Evolutionary conservation across 441 rosid genomes (phyloP).

Genomic region (Populus hybrid): DNA sequence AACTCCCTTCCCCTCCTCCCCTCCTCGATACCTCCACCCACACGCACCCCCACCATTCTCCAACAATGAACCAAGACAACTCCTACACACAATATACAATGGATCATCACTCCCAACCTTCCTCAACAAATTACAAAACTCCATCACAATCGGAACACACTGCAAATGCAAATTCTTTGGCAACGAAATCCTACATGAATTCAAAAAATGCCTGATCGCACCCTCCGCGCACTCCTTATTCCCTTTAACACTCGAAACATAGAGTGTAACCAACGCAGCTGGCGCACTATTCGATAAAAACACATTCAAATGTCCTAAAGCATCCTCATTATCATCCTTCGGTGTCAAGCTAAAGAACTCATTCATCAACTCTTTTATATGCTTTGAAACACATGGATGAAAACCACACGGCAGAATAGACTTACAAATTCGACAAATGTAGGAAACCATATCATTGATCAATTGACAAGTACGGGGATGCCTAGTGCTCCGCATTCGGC

Average conservation of each 20-base stretch:
- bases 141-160: constrained; percentile 63
- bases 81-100: constrained; percentile 63
- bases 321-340: constrained; percentile 28
- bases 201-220: constrained; percentile 56
- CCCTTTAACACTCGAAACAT: constrained; percentile 39
- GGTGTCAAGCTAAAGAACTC: constrained; percentile 48
- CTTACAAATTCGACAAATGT: constrained; percentile 44
- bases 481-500: constrained; percentile 68
- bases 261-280: constrained; percentile 67
- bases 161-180: constrained; percentile 41
- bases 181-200: constrained; percentile 26
- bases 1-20: constrained; percentile 25
- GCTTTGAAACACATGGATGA: constrained; percentile 21
- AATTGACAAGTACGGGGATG: constrained; percentile 74
- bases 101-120: constrained; percentile 41
- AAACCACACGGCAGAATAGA: constrained; percentile 27
- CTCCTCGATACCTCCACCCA: constrained; percentile 9
- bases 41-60: background rate
- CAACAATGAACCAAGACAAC: constrained; percentile 39
- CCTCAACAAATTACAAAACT: constrained; percentile 77
- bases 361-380: constrained; percentile 37
- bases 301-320: constrained; percentile 48
- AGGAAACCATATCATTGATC: constrained; percentile 54
- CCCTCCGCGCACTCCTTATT: constrained; percentile 54
- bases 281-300: constrained; percentile 64